Evolutionary conservation across 2,329 filamentous ascomycete genomes (phyloP), one percentile per base, ranked within the genome.

Genomic region (Stachybotrys echinatus): DNA sequence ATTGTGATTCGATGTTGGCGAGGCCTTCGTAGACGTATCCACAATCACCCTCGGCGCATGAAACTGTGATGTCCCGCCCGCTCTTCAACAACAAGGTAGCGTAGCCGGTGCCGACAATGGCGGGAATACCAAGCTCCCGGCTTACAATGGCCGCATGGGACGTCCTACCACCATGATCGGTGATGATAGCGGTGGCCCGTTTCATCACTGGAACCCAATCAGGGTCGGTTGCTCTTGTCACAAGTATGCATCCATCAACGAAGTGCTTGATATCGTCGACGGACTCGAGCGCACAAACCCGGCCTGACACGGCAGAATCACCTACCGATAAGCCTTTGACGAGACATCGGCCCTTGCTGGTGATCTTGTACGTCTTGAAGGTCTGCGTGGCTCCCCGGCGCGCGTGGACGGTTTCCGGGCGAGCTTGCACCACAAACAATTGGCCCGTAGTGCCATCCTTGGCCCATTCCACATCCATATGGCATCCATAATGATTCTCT

Each of bases 91-190:
- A 38, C 46, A 66, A 69, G 2, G 68, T 68, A 6, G 66, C 63
- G 53, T 65, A 60, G 3, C 58, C 56, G 3, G 65, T 66, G 18
- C 68, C 68, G 1, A 71, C 67, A 5, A 71, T 57, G 2, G 66
- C 68, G 5, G 68, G 67, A 5, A 70, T 54, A 4, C 68, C 65
- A 1, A 70, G 56, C 42, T 71, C 67, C 4, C 67, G 66, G 54
- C 68, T 71, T 45, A 70, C 65, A 39, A 71, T 70, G n/a, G 68
- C 67, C 14, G 67, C 68, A 50, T 71, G 68, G 4, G 67, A 71
- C 6, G 67, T 69, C 7, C 62, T 55, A 2, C 72, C 59, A 51
- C 74, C 49, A 53, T 68, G 48, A 64, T 70, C 66, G 0, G 66
- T 67, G 54, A 70, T 55, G 37, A 70, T 67, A 20, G 65, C 67